phyloP scores from a whole-genome alignment of 495 filamentous ascomycete species.

The Thozetella sp. region DNA sequence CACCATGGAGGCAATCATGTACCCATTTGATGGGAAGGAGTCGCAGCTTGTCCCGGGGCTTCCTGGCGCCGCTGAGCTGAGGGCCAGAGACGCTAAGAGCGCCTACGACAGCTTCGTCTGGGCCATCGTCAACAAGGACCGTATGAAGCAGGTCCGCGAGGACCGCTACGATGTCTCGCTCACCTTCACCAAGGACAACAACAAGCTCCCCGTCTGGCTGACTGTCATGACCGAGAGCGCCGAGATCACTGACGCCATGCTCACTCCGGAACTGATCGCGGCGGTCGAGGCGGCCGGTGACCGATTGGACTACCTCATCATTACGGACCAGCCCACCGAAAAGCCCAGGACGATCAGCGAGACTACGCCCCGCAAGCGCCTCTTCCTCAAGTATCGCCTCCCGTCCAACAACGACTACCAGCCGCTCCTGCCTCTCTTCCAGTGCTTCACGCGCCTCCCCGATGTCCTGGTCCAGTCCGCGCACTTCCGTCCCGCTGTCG shows the following conservation, averaged over 20 bases:
- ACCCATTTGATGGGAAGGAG: slow-evolving; percentile 93
- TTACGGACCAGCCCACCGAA: slow-evolving; percentile 88
- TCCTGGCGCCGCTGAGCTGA: slow-evolving; percentile 55
- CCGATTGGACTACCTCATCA: slow-evolving; percentile 81
- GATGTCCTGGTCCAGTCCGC: slow-evolving; percentile 76
- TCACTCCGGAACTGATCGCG: slow-evolving; percentile 82
- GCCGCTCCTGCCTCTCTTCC: slow-evolving; percentile 73
- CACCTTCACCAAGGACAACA: slow-evolving; percentile 86
- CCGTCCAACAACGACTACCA: slow-evolving; percentile 67
- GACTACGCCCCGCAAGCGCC: slow-evolving; percentile 79
- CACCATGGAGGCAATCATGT: slow-evolving; percentile 69
- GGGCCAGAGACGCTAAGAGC: slow-evolving; percentile 66
- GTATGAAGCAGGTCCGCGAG: slow-evolving; percentile 86
- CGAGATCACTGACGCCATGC: slow-evolving; percentile 85
- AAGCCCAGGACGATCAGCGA: slow-evolving; percentile 92
- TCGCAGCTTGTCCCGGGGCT: slow-evolving; percentile 64
- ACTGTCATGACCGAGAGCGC: slow-evolving; percentile 97
- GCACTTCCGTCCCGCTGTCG: slow-evolving; percentile 88
- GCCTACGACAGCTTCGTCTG: slow-evolving; percentile 90
- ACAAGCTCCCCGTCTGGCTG: slow-evolving; percentile 87
- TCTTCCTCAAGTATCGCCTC: slow-evolving; percentile 75
- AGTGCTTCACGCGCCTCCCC: slow-evolving; percentile 79
- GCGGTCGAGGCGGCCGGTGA: slow-evolving; percentile 82
- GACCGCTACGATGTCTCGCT: slow-evolving; percentile 95
- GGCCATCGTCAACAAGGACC: slow-evolving; percentile 92